A percentile compares a stretch with the other conserved stretches of the same genome.
These are phyloP conservation scores for Sporothrix variecibatus DNA, from an alignment of 2,329 filamentous ascomycete species.

Conservation along the genomic window DNA sequence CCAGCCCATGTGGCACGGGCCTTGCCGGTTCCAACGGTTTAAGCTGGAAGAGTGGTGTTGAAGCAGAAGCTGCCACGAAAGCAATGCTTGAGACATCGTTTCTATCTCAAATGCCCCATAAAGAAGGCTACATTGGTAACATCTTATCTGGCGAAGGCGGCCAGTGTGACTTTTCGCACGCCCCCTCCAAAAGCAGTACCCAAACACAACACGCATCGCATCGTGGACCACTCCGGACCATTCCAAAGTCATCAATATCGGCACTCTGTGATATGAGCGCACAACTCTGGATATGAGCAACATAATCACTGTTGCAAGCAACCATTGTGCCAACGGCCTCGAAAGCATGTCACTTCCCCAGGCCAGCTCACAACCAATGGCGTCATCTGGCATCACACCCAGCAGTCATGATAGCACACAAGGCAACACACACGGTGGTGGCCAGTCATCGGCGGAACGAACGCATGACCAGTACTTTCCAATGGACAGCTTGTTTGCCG, in stretches of 20 bases:
- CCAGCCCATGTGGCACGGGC: not conserved
- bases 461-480: conserved; percentile 39
- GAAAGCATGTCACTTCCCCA: not conserved
- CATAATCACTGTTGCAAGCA: not conserved
- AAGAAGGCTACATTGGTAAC: not conserved
- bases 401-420: not conserved
- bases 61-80: not conserved
- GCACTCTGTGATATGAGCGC: conserved; percentile 43
- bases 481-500: conserved; percentile 45
- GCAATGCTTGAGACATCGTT: not conserved
- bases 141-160: not conserved
- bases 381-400: not conserved
- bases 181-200: not conserved
- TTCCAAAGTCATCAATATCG: conserved; percentile 17
- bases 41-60: not conserved
- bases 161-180: not conserved
- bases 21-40: not conserved
- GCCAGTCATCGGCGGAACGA: not conserved
- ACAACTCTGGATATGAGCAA: conserved; percentile 43
- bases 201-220: not conserved
- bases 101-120: not conserved
- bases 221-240: not conserved
- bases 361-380: not conserved
- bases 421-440: not conserved
- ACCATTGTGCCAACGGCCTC: no score